These are phyloP conservation scores for Phytophthora cryptogea DNA, from an alignment of 352 stramenopile species.

Conservation along the genomic window DNA sequence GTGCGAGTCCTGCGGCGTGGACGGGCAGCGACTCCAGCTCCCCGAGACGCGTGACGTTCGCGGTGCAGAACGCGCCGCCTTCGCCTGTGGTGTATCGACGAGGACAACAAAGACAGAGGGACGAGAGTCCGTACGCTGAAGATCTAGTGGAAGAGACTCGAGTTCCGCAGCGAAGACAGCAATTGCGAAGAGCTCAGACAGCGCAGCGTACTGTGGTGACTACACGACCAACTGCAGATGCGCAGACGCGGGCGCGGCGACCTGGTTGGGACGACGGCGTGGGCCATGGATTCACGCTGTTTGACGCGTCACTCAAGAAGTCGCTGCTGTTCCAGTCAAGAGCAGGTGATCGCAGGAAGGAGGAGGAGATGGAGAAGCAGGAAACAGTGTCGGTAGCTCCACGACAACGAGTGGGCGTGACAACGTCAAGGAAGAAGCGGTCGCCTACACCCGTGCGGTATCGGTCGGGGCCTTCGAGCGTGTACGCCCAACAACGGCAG, in stretches of 20 bases:
- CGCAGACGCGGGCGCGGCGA: slow-evolving; percentile 9
- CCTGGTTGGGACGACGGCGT: slow-evolving; percentile 59
- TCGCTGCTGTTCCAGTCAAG: slow-evolving; percentile 52
- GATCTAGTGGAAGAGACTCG: slow-evolving; percentile 10
- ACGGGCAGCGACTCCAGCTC: slow-evolving; percentile 5
- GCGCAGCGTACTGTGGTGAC: not conserved
- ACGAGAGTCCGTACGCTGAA: slow-evolving; percentile 10
- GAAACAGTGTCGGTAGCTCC: not conserved
- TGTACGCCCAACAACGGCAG: slow-evolving; percentile 31
- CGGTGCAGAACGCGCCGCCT: slow-evolving; percentile 43
- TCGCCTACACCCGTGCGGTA: slow-evolving; percentile 12
- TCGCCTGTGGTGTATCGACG: slow-evolving; percentile 46
- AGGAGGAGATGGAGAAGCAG: slow-evolving; percentile 24
- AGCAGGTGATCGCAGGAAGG: slow-evolving; percentile 42
- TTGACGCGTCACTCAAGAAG: slow-evolving; percentile 62
- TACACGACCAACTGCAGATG: not conserved
- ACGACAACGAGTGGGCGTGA: not conserved
- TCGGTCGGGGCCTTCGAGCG: slow-evolving; percentile 32
- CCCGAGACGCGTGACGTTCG: slow-evolving; percentile 49
- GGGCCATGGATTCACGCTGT: slow-evolving; percentile 32
- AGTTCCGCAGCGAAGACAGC: slow-evolving; percentile 3
- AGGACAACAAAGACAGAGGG: not conserved
- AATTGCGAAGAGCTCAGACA: not conserved
- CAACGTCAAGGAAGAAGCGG: slow-evolving; percentile 4
- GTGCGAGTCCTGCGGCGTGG: not conserved